Conservation (phyloP, 768 basidiomycete genomes). For the Suillus discolor region DNA sequence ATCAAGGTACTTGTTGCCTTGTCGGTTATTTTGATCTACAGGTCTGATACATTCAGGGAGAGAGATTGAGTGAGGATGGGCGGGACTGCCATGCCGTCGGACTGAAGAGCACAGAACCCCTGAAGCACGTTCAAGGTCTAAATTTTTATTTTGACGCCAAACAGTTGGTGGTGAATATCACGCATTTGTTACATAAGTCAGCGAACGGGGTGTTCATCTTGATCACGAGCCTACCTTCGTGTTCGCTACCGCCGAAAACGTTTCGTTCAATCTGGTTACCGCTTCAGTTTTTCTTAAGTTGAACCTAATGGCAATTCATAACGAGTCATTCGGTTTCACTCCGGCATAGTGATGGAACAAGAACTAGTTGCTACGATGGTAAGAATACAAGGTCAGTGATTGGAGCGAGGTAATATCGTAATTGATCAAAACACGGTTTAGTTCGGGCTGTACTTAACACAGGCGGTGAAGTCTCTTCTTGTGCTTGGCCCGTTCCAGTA, state of each 20-base stretch:
- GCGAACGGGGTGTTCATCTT: neutral
- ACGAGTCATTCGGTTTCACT: neutral
- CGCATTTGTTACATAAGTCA: too few species aligned
- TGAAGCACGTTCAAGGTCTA: neutral
- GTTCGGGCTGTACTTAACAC: constrained; percentile 2
- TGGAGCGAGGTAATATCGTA: neutral
- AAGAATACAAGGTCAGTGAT: constrained; percentile 4
- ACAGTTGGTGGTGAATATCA: too few species aligned
- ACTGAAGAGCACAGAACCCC: neutral
- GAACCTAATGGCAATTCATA: too few species aligned
- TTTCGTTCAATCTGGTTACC: neutral
- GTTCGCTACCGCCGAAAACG: neutral
- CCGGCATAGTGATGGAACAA: neutral
- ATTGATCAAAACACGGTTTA: neutral
- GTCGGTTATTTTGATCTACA: constrained; percentile 4
- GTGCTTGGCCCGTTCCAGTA: constrained; percentile 5
- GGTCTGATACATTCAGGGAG: too few species aligned
- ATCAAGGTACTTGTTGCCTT: neutral
- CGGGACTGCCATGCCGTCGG: constrained; percentile 6
- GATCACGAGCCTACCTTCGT: too few species aligned
- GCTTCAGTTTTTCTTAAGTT: too few species aligned
- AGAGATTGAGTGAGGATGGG: too few species aligned
- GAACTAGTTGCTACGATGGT: neutral
- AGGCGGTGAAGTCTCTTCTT: constrained; percentile 16
- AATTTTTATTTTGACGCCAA: too few species aligned